These are phyloP conservation scores for Lactifluus hygrophoroides DNA, from an alignment of 768 basidiomycete genomes.

Conservation along the genomic window DNA sequence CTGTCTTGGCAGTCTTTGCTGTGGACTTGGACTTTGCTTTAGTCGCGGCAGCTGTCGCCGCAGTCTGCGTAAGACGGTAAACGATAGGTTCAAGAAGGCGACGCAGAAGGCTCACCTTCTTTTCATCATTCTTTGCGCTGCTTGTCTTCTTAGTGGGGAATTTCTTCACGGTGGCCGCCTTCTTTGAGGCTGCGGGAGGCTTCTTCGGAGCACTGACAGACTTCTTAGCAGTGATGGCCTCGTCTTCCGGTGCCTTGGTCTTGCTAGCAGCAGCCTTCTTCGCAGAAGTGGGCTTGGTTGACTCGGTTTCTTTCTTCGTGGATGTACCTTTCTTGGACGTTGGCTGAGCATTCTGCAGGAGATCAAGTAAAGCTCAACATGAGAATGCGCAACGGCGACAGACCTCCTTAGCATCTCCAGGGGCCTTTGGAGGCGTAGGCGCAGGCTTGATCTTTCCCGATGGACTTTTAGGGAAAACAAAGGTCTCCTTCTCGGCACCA, in stretches of 20 bases:
- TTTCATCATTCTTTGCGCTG: constrained; percentile 27
- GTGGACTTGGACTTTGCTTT: constrained; percentile 12
- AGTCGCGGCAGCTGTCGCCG: constrained; percentile 14
- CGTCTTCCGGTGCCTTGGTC: constrained; percentile 26
- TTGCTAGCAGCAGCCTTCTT: constrained; percentile 31
- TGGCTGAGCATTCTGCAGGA: constrained; percentile 30
- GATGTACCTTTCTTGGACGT: constrained; percentile 23
- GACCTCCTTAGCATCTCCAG: constrained; percentile 50
- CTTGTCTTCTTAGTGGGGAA: constrained; percentile 20
- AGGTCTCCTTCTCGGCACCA: constrained; percentile 43
- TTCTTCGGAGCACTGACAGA: constrained; percentile 30
- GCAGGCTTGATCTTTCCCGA: constrained; percentile 72
- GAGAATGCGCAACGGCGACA: neutral
- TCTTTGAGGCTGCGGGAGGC: constrained; percentile 28
- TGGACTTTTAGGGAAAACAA: constrained; percentile 53
- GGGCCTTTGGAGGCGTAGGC: constrained; percentile 38
- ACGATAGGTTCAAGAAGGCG: neutral
- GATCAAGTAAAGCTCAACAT: constrained; percentile 11
- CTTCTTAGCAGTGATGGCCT: constrained; percentile 29
- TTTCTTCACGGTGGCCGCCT: constrained; percentile 31
- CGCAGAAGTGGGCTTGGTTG: constrained; percentile 25
- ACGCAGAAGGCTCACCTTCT: constrained; percentile 26
- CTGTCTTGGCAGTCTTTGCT: constrained; percentile 9
- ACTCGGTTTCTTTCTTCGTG: constrained; percentile 22
- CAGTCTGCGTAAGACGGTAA: constrained; percentile 7